phyloP scores from a whole-genome alignment of 1,139 yeast genomes.

The Arxiozyma slooffiae region DNA sequence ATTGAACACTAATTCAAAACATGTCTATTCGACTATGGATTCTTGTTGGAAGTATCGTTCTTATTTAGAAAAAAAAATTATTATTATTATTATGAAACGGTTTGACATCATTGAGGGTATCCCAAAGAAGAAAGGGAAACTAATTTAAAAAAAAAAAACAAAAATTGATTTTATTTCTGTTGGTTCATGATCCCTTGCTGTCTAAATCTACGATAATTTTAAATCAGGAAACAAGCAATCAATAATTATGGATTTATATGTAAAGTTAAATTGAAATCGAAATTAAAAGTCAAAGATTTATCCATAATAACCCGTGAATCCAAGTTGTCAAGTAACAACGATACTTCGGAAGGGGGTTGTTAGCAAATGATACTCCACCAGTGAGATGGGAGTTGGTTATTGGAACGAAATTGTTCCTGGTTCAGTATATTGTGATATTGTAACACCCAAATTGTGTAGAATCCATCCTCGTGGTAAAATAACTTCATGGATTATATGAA shows the following conservation, averaged over 20 bases:
- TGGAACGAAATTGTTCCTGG: slow-evolving; percentile 51
- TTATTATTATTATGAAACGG: slow-evolving; percentile 58
- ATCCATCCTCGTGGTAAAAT: slow-evolving; percentile 64
- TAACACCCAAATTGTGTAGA: slow-evolving; percentile 70
- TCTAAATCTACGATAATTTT: slow-evolving; percentile 72
- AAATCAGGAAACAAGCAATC: slow-evolving; percentile 79
- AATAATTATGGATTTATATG: slow-evolving; percentile 72
- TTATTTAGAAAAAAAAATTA: slow-evolving; percentile 44
- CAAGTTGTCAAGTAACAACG: slow-evolving; percentile 13
- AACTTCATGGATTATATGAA: slow-evolving; percentile 56
- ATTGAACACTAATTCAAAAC: slow-evolving; percentile 60
- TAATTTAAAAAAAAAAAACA: slow-evolving; percentile 21
- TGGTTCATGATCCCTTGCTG: slow-evolving; percentile 74
- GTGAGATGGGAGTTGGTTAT: slow-evolving; percentile 58
- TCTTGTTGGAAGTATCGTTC: slow-evolving; percentile 66
- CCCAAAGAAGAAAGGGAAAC: slow-evolving; percentile 37
- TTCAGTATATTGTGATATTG: slow-evolving; percentile 56
- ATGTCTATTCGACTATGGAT: slow-evolving; percentile 70
- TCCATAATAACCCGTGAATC: slow-evolving; percentile 31
- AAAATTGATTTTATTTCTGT: slow-evolving; percentile 34
- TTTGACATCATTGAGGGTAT: slow-evolving; percentile 44
- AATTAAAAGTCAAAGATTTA: slow-evolving; percentile 38
- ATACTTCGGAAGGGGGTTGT: no score
- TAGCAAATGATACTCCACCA: slow-evolving; percentile 71
- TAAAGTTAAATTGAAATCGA: slow-evolving; percentile 65